A percentile compares a stretch with the other conserved stretches of the same genome.
These are phyloP conservation scores for Biscutella laevigata DNA, from an alignment of 441 rosid species.

Conservation along the genomic window DNA sequence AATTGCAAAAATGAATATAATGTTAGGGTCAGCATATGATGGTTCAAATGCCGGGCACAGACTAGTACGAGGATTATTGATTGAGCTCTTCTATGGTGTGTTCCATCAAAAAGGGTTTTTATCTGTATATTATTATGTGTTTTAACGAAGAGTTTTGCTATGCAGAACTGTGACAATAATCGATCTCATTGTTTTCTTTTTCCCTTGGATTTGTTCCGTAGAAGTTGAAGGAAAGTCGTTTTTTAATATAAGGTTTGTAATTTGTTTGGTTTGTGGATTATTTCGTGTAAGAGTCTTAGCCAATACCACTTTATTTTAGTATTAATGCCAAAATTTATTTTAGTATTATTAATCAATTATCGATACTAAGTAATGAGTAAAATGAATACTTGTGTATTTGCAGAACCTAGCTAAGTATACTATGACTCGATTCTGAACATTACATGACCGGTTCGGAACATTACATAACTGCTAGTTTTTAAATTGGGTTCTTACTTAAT, in stretches of 20 bases:
- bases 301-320: no score
- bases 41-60: conserved; percentile 55
- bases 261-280: conserved; percentile 6
- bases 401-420: no score
- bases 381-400: no score
- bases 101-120: background rate
- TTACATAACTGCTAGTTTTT: no score
- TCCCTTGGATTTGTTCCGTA: conserved; percentile 2
- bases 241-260: no score
- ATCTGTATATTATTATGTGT: conserved; percentile 21
- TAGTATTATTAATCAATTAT: no score
- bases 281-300: no score
- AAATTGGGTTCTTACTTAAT: no score
- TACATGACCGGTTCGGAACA: no score
- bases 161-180: conserved; percentile 18
- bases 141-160: conserved; percentile 5
- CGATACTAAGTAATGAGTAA: no score
- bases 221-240: background rate
- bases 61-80: conserved; percentile 22
- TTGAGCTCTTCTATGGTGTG: background rate
- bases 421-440: no score
- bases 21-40: conserved; percentile 41
- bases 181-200: background rate
- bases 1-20: background rate
- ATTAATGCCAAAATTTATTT: no score